Evolutionary conservation across 257 asterid species (phyloP), one percentile per base, ranked within the genome.

Genomic region (Nicotiana benthamiana): DNA sequence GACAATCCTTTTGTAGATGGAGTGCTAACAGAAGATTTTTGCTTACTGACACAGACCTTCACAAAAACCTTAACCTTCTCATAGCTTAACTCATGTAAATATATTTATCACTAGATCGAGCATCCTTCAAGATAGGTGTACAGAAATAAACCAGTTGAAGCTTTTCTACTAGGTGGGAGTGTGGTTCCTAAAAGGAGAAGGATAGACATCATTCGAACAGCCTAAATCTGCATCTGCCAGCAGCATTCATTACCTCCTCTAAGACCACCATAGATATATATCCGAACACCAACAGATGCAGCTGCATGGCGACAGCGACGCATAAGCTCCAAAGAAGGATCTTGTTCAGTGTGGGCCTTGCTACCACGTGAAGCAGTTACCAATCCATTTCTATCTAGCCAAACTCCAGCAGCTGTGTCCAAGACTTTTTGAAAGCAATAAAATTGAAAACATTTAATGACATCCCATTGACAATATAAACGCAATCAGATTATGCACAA

Each of bases 341-440:
- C 97, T 27, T 80, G 85, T 20, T 92, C 97, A 30, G 80, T 75
- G 34, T 86, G 89, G 72, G 88, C 92, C 87, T 92, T 94, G 86
- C 83, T 89, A 82, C 88, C 87, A 82, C 92, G 86, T 82, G 98
- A 68, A 75, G 91, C 82, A 68, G 98, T 92, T 87, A 94, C 99
- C 83, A 93, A 82, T 77, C 98, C 99, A 51, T 94, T 88, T 82
- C 89, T 91, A 83, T 96, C 98, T 28, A 94, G 90, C 99, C 99
- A 96, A 86, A 96, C 99, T 84, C 99, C 99, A 75, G 97, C 99
- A 64, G 99, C 97, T 81, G 99, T 96, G 85, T 96, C 99, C 92
- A 96, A 87, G 26, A 96, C 99, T 96, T 83, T 79, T 51, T 54
- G 81, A 84, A 75, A 80, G 83, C 86, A 89, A 77, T 40, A 84